Conservation (phyloP, 768 basidiomycete genomes). For the Nidularia sp. region DNA sequence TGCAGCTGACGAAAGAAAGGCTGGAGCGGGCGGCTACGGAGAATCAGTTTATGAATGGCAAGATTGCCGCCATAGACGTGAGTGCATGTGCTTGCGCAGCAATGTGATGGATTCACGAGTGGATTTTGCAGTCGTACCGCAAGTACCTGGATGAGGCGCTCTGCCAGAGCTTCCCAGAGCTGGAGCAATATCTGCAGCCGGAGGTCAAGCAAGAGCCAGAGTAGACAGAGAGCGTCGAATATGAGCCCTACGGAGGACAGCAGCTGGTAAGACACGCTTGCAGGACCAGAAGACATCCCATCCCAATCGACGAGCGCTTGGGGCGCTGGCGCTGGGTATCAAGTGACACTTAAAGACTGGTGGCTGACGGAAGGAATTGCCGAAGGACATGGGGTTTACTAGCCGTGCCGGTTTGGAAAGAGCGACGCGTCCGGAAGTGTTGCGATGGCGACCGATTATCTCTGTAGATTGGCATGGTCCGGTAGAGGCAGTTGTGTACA, state of each 20-base stretch:
- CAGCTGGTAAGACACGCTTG: background rate
- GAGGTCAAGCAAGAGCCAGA: background rate
- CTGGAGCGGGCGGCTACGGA: slow-evolving; percentile 82
- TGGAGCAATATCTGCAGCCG: slow-evolving; percentile 30
- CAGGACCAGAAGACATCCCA: too few species aligned
- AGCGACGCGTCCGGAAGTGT: too few species aligned
- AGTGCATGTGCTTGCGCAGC: slow-evolving; percentile 11
- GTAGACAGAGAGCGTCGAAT: background rate
- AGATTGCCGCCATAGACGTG: slow-evolving; percentile 75
- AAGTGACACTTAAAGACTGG: too few species aligned
- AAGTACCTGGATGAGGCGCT: slow-evolving; percentile 66
- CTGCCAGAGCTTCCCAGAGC: slow-evolving; percentile 67
- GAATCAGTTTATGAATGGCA: slow-evolving; percentile 91
- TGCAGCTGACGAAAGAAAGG: slow-evolving; percentile 76
- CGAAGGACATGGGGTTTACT: too few species aligned
- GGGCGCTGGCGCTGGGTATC: too few species aligned
- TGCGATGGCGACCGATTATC: too few species aligned
- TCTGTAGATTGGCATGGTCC: too few species aligned
- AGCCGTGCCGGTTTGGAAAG: too few species aligned
- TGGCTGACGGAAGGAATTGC: too few species aligned
- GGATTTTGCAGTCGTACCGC: slow-evolving; percentile 59
- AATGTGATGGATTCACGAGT: background rate
- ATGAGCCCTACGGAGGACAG: background rate
- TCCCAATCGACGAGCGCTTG: too few species aligned
- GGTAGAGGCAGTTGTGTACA: too few species aligned